phyloP scores from a whole-genome alignment of 352 stramenopile genomes.

The Pythium aquatile region DNA sequence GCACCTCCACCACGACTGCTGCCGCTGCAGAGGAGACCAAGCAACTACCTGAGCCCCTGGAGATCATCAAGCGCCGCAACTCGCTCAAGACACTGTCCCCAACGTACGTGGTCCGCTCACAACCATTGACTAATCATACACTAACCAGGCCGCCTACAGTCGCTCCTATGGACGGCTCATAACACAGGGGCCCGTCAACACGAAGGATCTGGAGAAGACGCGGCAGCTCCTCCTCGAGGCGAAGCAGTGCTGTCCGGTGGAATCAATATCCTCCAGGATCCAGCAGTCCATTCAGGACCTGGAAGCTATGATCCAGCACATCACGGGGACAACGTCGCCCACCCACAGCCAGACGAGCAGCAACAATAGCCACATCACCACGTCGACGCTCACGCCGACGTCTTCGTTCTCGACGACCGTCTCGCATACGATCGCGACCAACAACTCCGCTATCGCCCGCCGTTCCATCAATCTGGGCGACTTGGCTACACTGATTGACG shows the following conservation, averaged over 20 bases:
- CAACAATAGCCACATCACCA: constrained; percentile 13
- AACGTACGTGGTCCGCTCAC: constrained; percentile 32
- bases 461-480: constrained; percentile 27
- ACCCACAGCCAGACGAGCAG: constrained; percentile 1
- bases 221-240: constrained; percentile 50
- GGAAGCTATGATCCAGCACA: constrained; percentile 20
- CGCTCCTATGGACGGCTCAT: constrained; percentile 18
- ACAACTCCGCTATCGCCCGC: constrained; percentile 6
- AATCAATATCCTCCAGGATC: constrained; percentile 46
- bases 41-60: constrained; percentile 10
- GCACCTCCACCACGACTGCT: not conserved
- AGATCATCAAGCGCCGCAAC: constrained; percentile 28
- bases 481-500: constrained; percentile 29
- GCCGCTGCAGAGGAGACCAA: constrained; percentile 3
- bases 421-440: not conserved
- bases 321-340: not conserved
- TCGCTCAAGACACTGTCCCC: constrained; percentile 55
- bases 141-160: constrained; percentile 1
- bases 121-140: not conserved
- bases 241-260: constrained; percentile 39
- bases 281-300: constrained; percentile 45
- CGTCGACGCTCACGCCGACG: constrained; percentile 9
- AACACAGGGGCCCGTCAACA: constrained; percentile 29
- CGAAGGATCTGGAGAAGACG: constrained; percentile 57
- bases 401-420: constrained; percentile 1